These are phyloP conservation scores for Phytophthora tubulina DNA, from an alignment of 352 stramenopile genomes.

Conservation along the genomic window DNA sequence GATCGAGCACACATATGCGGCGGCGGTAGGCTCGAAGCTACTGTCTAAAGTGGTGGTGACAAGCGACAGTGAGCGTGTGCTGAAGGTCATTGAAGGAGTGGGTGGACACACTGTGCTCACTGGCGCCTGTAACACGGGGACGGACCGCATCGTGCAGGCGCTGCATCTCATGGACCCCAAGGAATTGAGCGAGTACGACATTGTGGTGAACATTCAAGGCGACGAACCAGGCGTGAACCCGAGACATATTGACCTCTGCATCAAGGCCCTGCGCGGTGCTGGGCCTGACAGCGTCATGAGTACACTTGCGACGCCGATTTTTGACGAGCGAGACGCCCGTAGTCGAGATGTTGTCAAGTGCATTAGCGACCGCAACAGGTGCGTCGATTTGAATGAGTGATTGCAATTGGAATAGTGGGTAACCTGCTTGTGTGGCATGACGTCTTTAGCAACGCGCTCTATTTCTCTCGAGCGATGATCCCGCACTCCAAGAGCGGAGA, in stretches of 20 bases:
- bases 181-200: conserved; percentile 67
- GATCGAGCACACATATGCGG: conserved; percentile 87
- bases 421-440: conserved; percentile 1
- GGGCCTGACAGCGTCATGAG: conserved; percentile 72
- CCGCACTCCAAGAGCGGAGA: conserved; percentile 73
- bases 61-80: conserved; percentile 76
- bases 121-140: conserved; percentile 73
- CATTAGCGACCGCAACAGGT: conserved; percentile 70
- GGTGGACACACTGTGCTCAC: conserved; percentile 71
- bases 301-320: conserved; percentile 77
- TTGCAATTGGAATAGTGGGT: neutral
- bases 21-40: conserved; percentile 53
- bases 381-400: conserved; percentile 14
- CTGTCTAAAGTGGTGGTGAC: conserved; percentile 83
- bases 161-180: conserved; percentile 49
- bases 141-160: conserved; percentile 79
- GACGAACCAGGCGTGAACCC: conserved; percentile 87
- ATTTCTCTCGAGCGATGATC: conserved; percentile 87
- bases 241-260: conserved; percentile 75
- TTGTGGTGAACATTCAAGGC: conserved; percentile 88
- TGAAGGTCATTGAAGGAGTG: conserved; percentile 53
- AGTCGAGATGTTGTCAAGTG: conserved; percentile 86
- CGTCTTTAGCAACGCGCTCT: conserved; percentile 72
- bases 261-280: conserved; percentile 64
- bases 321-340: conserved; percentile 57